Evolutionary conservation across 2,329 filamentous ascomycete species (phyloP).

Genomic region (Colletotrichum agaves): DNA sequence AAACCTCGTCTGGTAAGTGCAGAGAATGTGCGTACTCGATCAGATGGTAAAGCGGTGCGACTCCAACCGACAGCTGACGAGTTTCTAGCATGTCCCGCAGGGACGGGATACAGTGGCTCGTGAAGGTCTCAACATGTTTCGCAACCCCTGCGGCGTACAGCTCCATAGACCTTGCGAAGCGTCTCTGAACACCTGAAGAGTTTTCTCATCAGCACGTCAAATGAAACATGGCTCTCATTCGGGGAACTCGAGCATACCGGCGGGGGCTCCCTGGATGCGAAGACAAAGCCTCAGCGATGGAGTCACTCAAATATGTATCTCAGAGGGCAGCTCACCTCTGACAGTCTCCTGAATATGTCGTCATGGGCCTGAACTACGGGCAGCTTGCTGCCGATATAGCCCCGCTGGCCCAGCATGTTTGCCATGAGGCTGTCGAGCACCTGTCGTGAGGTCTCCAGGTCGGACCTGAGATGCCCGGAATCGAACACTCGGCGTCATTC

Average conservation of each 20-base stretch:
- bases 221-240: not conserved
- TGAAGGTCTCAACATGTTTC: constrained; percentile 36
- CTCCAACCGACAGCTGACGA: constrained; percentile 39
- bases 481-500: constrained; percentile 39
- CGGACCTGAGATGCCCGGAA: constrained; percentile 36
- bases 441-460: constrained; percentile 29
- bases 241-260: not conserved
- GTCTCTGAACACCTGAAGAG: constrained; percentile 34
- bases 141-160: constrained; percentile 38
- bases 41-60: constrained; percentile 39
- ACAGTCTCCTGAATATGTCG: constrained; percentile 13
- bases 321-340: not conserved
- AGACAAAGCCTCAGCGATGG: not conserved
- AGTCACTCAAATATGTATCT: not conserved
- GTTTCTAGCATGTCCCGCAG: constrained; percentile 39
- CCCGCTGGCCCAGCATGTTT: constrained; percentile 22
- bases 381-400: not conserved
- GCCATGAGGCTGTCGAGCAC: constrained; percentile 40
- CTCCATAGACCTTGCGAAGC: constrained; percentile 39
- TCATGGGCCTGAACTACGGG: constrained; percentile 39
- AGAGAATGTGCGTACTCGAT: constrained; percentile 41
- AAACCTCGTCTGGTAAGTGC: constrained; percentile 39
- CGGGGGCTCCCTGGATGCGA: not conserved
- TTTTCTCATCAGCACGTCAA: not conserved
- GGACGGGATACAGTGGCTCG: constrained; percentile 23